Evolutionary conservation across 179 eudicot genomes (phyloP).

Genomic region (Nepenthes alata): DNA sequence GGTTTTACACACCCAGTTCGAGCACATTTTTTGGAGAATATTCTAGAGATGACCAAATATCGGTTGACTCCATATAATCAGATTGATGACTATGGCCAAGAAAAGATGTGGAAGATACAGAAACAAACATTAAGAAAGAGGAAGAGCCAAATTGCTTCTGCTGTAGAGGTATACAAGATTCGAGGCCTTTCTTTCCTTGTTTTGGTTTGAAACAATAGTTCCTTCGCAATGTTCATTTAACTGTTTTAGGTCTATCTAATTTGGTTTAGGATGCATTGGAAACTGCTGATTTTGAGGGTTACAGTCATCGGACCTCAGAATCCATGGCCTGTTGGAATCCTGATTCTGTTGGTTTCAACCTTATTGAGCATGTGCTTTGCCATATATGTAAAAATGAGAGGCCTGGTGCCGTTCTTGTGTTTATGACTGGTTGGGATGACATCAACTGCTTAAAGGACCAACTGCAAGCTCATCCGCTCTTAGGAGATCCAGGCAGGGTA

Average conservation of each 20-base stretch:
- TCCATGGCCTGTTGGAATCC: constrained; percentile 78
- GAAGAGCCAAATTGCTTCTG: constrained; percentile 68
- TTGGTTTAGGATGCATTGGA: constrained; percentile 48
- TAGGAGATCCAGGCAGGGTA: constrained; percentile 66
- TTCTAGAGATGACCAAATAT: constrained; percentile 53
- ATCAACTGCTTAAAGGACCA: constrained; percentile 64
- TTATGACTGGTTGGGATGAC: constrained; percentile 91
- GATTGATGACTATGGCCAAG: constrained; percentile 72
- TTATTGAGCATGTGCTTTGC: constrained; percentile 59
- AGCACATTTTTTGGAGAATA: constrained; percentile 55
- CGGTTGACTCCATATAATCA: constrained; percentile 58
- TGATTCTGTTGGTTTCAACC: constrained; percentile 71
- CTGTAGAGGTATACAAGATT: constrained; percentile 45
- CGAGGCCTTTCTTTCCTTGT: background rate
- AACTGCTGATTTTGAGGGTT: constrained; percentile 41
- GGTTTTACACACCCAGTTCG: constrained; percentile 71
- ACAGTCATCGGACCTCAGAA: constrained; percentile 36
- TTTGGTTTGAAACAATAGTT: background rate
- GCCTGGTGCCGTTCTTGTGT: constrained; percentile 71
- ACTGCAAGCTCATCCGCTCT: constrained; percentile 56
- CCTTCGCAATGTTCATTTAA: background rate
- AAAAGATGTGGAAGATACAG: constrained; percentile 74
- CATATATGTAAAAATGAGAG: constrained; percentile 54
- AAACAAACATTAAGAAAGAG: constrained; percentile 51
- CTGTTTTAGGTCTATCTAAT: background rate